Percentiles rank a stretch among this genome's conserved stretches.
These are phyloP conservation scores for Vaucheria bursata DNA, from an alignment of 352 stramenopile species.

Conservation along the genomic window DNA sequence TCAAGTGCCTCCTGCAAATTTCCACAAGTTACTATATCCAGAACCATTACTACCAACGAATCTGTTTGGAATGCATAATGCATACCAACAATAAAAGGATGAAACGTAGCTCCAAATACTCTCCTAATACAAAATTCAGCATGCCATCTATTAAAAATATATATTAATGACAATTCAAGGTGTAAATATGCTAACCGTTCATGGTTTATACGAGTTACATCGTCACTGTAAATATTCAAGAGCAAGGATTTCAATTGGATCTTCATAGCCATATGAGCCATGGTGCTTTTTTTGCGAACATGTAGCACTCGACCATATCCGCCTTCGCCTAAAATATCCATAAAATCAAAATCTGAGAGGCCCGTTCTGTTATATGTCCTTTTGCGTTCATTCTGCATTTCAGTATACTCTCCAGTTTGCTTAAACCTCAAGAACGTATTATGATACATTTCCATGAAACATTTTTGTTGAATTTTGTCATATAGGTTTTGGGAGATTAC, in stretches of 20 bases:
- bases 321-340: constrained; percentile 64
- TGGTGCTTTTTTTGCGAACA: constrained; percentile 72
- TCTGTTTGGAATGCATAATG: constrained; percentile 79
- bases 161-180: not conserved
- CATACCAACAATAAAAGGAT: constrained; percentile 82
- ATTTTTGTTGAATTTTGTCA: constrained; percentile 45
- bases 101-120: constrained; percentile 58
- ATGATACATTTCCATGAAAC: constrained; percentile 53
- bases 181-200: constrained; percentile 20
- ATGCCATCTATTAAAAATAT: not conserved
- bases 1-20: constrained; percentile 60
- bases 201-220: constrained; percentile 55
- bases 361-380: constrained; percentile 50
- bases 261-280: constrained; percentile 81
- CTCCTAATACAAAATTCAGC: constrained; percentile 9
- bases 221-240: constrained; percentile 57
- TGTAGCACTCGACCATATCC: constrained; percentile 78
- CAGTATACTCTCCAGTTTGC: constrained; percentile 40
- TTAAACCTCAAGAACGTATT: constrained; percentile 51
- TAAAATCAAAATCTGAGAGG: constrained; percentile 51
- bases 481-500: constrained; percentile 39
- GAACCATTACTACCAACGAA: constrained; percentile 33
- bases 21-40: constrained; percentile 47
- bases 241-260: constrained; percentile 77
- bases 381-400: constrained; percentile 42